Evolutionary conservation across 2,329 filamentous ascomycete genomes (phyloP).

Genomic region (Tolypocladium paradoxum): DNA sequence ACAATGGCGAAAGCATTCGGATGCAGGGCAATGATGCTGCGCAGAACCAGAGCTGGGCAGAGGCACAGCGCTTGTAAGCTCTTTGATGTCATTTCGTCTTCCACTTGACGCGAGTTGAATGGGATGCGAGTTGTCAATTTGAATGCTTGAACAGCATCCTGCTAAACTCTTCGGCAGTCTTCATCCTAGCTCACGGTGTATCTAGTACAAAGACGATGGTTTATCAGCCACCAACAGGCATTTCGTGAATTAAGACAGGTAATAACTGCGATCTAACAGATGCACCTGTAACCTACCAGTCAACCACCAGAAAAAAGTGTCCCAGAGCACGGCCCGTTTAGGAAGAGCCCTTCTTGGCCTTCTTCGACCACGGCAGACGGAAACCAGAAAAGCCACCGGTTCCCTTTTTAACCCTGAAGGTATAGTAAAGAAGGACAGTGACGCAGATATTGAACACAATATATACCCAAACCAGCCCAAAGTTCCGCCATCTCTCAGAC

Average conservation of each 20-base stretch:
- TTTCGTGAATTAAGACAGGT: no score
- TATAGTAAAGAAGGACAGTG: conserved; percentile 51
- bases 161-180: no score
- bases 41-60: conserved; percentile 12
- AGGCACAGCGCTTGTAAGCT: conserved; percentile 21
- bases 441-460: conserved; percentile 51
- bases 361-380: conserved; percentile 6
- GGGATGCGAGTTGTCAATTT: no score
- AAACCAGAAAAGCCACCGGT: conserved; percentile 3
- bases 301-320: no score
- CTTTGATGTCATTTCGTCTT: not conserved
- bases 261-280: no score
- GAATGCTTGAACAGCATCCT: no score
- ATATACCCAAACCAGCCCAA: conserved; percentile 58
- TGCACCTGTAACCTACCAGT: no score
- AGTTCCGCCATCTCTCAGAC: conserved; percentile 55
- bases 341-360: conserved; percentile 1
- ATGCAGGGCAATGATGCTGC: conserved; percentile 24
- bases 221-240: no score
- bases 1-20: conserved; percentile 7
- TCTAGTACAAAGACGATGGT: no score
- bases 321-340: no score
- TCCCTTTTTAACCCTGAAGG: conserved; percentile 42
- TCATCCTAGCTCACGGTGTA: no score
- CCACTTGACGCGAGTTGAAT: not conserved